Evolutionary conservation across 2,329 filamentous ascomycete genomes (phyloP).

Genomic region (Colletotrichum endophyticum): DNA sequence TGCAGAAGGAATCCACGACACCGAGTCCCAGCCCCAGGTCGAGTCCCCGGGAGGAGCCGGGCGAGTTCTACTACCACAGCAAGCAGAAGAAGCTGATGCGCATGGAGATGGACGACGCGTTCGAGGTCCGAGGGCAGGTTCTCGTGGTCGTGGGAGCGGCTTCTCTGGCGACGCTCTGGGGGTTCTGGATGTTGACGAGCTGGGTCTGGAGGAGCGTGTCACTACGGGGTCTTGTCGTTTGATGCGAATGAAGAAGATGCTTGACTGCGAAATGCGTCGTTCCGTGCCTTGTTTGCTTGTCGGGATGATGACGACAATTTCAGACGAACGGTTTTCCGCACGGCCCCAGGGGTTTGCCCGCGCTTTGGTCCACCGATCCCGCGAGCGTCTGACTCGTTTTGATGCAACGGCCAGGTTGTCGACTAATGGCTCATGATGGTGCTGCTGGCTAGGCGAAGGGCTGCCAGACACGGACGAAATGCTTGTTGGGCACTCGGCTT

Average conservation of each 20-base stretch:
- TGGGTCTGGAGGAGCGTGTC: conserved; percentile 2
- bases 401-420: background rate
- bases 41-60: conserved; percentile 22
- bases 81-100: conserved; percentile 65
- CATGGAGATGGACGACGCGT: conserved; percentile 68
- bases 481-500: background rate
- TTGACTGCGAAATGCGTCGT: background rate
- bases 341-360: background rate
- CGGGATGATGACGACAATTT: background rate
- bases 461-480: background rate
- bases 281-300: background rate
- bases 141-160: conserved; percentile 51
- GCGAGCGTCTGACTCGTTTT: background rate
- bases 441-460: background rate
- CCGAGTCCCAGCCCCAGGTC: conserved; percentile 16
- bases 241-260: background rate
- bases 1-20: conserved; percentile 22
- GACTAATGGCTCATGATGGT: background rate
- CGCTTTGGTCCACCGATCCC: background rate
- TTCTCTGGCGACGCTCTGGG: conserved; percentile 32
- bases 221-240: background rate
- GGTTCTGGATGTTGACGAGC: conserved; percentile 22
- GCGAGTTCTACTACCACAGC: conserved; percentile 54
- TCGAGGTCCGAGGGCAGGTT: conserved; percentile 62
- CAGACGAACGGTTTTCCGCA: conserved; percentile 1